Evolutionary conservation across 306 rosid species (phyloP).

Genomic region (Cucumis hystrix): DNA sequence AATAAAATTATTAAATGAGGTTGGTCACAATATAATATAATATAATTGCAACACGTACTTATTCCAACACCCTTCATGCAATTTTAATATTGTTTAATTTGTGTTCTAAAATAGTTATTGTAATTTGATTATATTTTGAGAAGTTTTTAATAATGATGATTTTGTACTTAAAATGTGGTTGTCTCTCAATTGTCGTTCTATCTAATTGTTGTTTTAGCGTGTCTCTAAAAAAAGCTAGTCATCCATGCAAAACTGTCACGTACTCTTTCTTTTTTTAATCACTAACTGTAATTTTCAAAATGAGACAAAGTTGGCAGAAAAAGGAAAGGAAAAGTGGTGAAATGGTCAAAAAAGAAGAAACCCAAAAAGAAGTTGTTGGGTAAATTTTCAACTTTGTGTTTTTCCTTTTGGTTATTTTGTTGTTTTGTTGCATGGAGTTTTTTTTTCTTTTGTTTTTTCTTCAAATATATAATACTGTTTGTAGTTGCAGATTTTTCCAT

Average conservation of each 20-base stretch:
- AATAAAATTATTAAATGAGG: background rate
- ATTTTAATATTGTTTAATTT: no score
- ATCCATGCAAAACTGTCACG: background rate
- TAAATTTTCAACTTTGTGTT: background rate
- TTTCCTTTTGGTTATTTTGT: background rate
- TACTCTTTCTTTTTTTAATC: background rate
- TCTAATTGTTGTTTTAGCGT: background rate
- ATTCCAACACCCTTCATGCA: no score
- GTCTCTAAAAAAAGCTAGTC: background rate
- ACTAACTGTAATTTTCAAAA: background rate
- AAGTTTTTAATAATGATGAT: no score
- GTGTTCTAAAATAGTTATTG: no score
- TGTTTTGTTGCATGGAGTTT: background rate
- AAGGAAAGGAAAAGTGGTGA: slow-evolving; percentile 9
- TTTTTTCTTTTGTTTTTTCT: no score
- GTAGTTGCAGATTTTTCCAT: background rate
- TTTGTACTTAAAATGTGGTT: background rate
- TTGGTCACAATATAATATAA: background rate
- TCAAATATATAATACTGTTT: no score
- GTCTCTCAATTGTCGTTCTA: background rate
- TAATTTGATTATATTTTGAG: no score
- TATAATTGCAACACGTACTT: no score
- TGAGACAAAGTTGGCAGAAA: background rate
- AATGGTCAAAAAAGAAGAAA: slow-evolving; percentile 38
- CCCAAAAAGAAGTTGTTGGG: slow-evolving; percentile 9